phyloP scores from a whole-genome alignment of 495 filamentous ascomycete genomes.

The Neurospora cerealis region DNA sequence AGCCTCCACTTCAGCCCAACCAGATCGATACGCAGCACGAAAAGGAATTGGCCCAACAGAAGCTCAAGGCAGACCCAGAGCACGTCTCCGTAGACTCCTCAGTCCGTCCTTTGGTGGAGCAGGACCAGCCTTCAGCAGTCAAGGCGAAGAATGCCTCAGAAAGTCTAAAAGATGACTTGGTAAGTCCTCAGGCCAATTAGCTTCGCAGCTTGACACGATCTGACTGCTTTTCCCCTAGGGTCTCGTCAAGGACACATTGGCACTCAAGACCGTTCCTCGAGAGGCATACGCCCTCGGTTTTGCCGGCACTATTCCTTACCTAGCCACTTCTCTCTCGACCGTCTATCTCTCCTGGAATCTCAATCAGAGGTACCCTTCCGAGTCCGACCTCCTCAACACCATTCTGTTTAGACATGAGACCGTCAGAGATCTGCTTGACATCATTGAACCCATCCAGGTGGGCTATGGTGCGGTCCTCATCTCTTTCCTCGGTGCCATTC shows the following conservation, averaged over 20 bases:
- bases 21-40: constrained; percentile 43
- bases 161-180: constrained; percentile 63
- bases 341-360: constrained; percentile 77
- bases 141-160: constrained; percentile 53
- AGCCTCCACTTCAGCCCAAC: constrained; percentile 15
- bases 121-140: constrained; percentile 10
- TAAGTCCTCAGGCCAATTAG: constrained; percentile 32
- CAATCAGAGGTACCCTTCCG: constrained; percentile 52
- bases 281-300: constrained; percentile 76
- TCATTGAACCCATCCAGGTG: constrained; percentile 85
- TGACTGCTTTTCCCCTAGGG: constrained; percentile 38
- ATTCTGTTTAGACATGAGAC: constrained; percentile 57
- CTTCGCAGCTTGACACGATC: background rate
- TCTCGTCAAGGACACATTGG: constrained; percentile 82
- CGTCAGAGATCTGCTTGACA: constrained; percentile 62
- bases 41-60: constrained; percentile 35
- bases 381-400: constrained; percentile 41
- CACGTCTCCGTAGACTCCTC: constrained; percentile 47
- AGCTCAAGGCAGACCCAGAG: constrained; percentile 46
- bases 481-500: constrained; percentile 91
- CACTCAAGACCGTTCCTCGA: constrained; percentile 62
- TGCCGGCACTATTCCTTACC: constrained; percentile 83
- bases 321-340: constrained; percentile 80
- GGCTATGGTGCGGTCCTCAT: constrained; percentile 92
- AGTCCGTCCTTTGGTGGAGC: constrained; percentile 44